Evolutionary conservation across 2,329 filamentous ascomycete species (phyloP), one percentile per base, ranked within the genome.

Genomic region (Cladosporium phlei): DNA sequence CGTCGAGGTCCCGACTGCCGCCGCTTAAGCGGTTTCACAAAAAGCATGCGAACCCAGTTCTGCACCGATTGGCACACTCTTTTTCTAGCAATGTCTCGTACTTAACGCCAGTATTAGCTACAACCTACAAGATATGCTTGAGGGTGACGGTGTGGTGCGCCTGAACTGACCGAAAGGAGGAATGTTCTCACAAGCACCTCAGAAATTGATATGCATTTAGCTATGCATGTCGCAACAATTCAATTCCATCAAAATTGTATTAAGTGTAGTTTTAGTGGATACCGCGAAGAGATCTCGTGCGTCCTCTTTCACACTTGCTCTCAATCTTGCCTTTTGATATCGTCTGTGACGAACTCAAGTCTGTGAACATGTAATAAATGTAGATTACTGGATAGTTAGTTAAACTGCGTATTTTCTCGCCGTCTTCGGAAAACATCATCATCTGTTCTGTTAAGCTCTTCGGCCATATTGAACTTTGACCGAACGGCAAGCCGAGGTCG

Each of bases 1-100:
- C 50, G 55, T 57, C 49, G 57, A 55, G 49, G 57, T 57, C 46
- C 51, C 57, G 33, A 59, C 56, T 38, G 56, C 59, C 27, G 24
- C 40, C 30, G 38, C 37, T 46, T 38, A 28, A 50, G 55, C 51
- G 51, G 30, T 6, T 38, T 27, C 22, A 30, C 29, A 22, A 44
- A 22, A 44, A 20, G 14, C 11, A 37, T 29, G 32, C 22, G 33
- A 45, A 35, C 32, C 32, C 28, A 10, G n/a, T 19, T 19, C 30
- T 24, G 32, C 11, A 45, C 42, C 22, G 32, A 44, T 22, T 17
- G 21, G 35, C 17, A 44, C 32, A 38, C 40, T 27, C 30, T 40
- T 38, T 33, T 47, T 48, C 25, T 37, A 48, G 25, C 28, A 38
- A 38, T 37, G 40, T 44, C 42, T 43, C 35, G 47, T 45, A 39